Conservation (phyloP, 345 rosid species). For the Luvunga scandens region DNA sequence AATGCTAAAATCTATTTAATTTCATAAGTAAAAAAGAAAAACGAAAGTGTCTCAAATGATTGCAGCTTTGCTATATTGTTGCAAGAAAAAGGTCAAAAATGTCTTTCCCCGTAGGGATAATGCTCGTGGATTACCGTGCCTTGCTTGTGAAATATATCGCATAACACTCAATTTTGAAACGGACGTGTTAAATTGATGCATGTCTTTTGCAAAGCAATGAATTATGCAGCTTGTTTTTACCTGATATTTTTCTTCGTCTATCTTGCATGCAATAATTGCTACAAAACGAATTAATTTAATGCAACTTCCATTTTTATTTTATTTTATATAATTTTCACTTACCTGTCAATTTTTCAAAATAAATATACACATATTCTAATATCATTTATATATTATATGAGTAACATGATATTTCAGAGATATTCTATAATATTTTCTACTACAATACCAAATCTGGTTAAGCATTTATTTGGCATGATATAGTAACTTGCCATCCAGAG, state of each 20-base stretch:
- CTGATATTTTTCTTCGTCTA: background rate
- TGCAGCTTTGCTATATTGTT: background rate
- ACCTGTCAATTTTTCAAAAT: rapidly evolving
- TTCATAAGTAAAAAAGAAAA: background rate
- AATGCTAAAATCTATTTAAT: background rate
- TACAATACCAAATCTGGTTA: too few relatives aligned
- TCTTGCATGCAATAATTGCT: background rate
- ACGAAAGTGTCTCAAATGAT: background rate
- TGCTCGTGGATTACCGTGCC: background rate
- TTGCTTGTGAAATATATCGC: background rate
- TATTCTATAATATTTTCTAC: too few relatives aligned
- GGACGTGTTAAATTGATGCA: background rate
- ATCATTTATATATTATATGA: too few relatives aligned
- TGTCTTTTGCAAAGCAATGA: background rate
- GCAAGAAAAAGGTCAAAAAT: too few relatives aligned
- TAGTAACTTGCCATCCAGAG: background rate
- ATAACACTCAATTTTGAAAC: background rate
- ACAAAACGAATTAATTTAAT: too few relatives aligned
- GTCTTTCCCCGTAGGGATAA: background rate
- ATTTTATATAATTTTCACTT: too few relatives aligned
- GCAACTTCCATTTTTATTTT: background rate
- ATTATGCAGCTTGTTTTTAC: background rate
- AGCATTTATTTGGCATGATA: background rate
- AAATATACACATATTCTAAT: too few relatives aligned
- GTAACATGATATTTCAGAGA: too few relatives aligned